Evolutionary conservation across 2,329 filamentous ascomycete genomes (phyloP), one percentile per base, ranked within the genome.

Genomic region (Trichoderma aggressivum): DNA sequence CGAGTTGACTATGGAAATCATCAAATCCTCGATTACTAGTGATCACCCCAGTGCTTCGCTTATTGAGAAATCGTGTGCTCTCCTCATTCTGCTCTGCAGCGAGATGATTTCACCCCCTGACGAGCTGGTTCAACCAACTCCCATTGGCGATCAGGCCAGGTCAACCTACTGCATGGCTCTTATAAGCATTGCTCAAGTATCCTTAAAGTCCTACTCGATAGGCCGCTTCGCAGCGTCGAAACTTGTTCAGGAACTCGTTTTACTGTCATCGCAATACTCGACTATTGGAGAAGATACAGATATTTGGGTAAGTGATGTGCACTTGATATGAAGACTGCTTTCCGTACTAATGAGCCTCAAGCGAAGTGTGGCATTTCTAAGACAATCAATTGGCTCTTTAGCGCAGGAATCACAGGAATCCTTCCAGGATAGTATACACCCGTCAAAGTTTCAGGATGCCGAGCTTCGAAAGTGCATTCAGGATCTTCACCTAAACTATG

Each of bases 211-310:
- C 30, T 77, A 76, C 30, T 73, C 78, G 3, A 77, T 84, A 47
- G 80, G 80, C 14, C 80, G 82, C 43, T 75, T 86, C 32, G 81
- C 81, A 16, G 76, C 80, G 2, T 83, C 83, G 5, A 84, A 84
- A 60, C 78, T 86, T 18, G 77, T 84, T 10, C 80, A 82, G n/a
- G 79, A 82, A 47, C 75, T 84, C 32, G 78, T 82, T n/a, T 76
- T 82, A 24, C 72, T 83, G 14, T 76, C 78, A 3, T 73, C 77
- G 6, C 79, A 80, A 8, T 77, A 78, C 66, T 76, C 79, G 0
- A 72, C 74, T 1, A 72, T 82, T 24, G 75, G 77, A 12, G 77
- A 79, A 43, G 77, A 77, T 30, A 82, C 79, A 5, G 84, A 86
- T 73, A 73, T 85, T 64, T 82, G 80, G 81, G 84, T 86, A 79